Conservation (phyloP, 208 protist species). For the Phytomonas sp. region DNA sequence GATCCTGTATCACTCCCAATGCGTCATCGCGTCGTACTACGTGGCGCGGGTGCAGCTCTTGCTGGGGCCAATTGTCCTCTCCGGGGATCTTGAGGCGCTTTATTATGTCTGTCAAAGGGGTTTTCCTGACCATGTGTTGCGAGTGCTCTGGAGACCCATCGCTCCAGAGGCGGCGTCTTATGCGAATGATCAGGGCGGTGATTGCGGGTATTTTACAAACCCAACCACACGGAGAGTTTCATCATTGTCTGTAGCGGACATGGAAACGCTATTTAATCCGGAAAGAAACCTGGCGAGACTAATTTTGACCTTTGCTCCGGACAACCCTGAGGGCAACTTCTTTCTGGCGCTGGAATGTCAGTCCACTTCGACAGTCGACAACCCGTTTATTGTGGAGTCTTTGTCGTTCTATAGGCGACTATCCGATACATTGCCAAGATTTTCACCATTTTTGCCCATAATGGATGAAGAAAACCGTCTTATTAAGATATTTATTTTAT, state of each 20-base stretch:
- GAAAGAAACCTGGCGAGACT: conserved; percentile 9
- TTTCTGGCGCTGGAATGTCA: conserved; percentile 30
- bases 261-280: not conserved
- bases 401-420: not conserved
- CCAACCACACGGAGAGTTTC: not conserved
- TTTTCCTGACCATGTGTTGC: conserved; percentile 31
- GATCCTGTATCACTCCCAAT: conserved; percentile 23
- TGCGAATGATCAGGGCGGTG: not conserved
- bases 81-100: conserved; percentile 17
- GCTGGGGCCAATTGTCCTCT: conserved; percentile 24
- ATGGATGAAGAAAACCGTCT: not conserved
- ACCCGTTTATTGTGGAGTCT: not conserved
- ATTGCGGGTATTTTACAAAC: not conserved
- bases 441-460: conserved; percentile 2
- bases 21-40: conserved; percentile 25
- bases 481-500: not conserved
- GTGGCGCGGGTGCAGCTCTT: conserved; percentile 24
- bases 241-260: not conserved
- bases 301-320: conserved; percentile 20
- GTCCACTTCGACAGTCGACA: not conserved
- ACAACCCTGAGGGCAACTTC: conserved; percentile 14
- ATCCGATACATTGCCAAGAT: not conserved
- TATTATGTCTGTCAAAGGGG: conserved; percentile 14
- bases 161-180: not conserved
- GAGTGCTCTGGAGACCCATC: conserved; percentile 13